Evolutionary conservation across 495 filamentous ascomycete genomes (phyloP).

Genomic region (Hyaloscypha bicolor): DNA sequence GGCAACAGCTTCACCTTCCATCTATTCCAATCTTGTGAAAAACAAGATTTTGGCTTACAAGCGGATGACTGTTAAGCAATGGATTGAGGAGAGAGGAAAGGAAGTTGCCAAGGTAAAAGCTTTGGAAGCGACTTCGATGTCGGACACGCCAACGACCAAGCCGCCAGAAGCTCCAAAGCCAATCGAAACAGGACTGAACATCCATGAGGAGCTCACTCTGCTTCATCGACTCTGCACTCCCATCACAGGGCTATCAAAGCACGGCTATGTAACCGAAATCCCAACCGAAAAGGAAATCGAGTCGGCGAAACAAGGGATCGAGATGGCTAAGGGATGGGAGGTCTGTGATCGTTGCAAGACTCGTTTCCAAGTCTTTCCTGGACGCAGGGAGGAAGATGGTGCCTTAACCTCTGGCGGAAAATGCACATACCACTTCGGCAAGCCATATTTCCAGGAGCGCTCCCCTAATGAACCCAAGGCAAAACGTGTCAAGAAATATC

Average conservation of each 20-base stretch:
- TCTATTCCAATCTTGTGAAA: constrained; percentile 84
- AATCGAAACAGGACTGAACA: constrained; percentile 68
- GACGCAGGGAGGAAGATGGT: constrained; percentile 78
- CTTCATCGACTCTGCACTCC: constrained; percentile 60
- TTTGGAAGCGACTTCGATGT: constrained; percentile 21
- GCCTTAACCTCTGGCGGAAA: constrained; percentile 71
- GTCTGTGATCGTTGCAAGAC: constrained; percentile 82
- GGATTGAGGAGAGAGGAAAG: constrained; percentile 53
- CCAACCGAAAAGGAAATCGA: constrained; percentile 64
- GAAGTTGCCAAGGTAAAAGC: constrained; percentile 36
- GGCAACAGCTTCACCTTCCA: constrained; percentile 62
- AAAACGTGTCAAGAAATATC: constrained; percentile 60
- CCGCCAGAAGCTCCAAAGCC: constrained; percentile 36
- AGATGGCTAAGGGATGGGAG: constrained; percentile 75
- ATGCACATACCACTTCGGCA: constrained; percentile 79
- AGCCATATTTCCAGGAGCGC: constrained; percentile 53
- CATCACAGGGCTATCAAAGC: constrained; percentile 57
- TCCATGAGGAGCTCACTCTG: constrained; percentile 68
- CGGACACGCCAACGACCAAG: constrained; percentile 24
- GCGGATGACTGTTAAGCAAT: constrained; percentile 69
- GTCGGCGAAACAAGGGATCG: constrained; percentile 62
- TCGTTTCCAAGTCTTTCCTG: constrained; percentile 92
- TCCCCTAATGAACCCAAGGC: constrained; percentile 45
- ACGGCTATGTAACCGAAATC: constrained; percentile 71
- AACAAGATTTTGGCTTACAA: constrained; percentile 72